phyloP scores from a whole-genome alignment of 192 early-diverging fungal species.

The Backusella tuberculispora region DNA sequence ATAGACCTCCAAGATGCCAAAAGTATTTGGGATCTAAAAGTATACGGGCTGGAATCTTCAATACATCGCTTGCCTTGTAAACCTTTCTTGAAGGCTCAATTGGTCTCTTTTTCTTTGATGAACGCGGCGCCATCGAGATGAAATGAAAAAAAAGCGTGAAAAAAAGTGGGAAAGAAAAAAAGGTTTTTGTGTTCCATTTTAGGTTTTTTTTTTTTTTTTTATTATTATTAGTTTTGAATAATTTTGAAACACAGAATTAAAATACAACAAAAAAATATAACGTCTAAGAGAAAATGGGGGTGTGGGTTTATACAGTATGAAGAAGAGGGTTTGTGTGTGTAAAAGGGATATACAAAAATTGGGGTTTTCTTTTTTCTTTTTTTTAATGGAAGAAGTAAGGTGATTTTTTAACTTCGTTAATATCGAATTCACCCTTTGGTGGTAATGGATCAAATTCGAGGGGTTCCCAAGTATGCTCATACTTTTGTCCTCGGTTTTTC shows the following conservation, averaged over 20 bases:
- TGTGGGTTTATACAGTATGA: neutral
- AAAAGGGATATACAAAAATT: constrained; percentile 18
- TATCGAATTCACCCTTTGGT: constrained; percentile 82
- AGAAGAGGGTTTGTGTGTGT: neutral
- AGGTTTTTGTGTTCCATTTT: neutral
- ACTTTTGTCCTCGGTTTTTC: constrained; percentile 31
- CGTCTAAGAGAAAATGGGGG: constrained; percentile 1
- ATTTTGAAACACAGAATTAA: constrained; percentile 6
- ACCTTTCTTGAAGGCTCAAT: neutral
- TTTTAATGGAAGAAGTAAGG: constrained; percentile 92
- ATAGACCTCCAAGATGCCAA: constrained; percentile 47
- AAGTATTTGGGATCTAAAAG: constrained; percentile 52
- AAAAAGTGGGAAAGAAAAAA: neutral
- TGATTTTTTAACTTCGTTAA: constrained; percentile 76
- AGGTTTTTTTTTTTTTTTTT: neutral
- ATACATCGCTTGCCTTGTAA: constrained; percentile 24
- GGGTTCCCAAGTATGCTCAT: constrained; percentile 50
- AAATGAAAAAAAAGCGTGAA: neutral
- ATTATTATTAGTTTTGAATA: neutral
- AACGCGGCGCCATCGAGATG: neutral
- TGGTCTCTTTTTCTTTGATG: constrained; percentile 9
- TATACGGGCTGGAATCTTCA: constrained; percentile 24
- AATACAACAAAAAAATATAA: neutral
- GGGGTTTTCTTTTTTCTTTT: no score
- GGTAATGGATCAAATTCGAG: constrained; percentile 82